Evolutionary conservation across 164 flowering plant genomes (phyloP).

Genomic region (Aristolochia contorta): DNA sequence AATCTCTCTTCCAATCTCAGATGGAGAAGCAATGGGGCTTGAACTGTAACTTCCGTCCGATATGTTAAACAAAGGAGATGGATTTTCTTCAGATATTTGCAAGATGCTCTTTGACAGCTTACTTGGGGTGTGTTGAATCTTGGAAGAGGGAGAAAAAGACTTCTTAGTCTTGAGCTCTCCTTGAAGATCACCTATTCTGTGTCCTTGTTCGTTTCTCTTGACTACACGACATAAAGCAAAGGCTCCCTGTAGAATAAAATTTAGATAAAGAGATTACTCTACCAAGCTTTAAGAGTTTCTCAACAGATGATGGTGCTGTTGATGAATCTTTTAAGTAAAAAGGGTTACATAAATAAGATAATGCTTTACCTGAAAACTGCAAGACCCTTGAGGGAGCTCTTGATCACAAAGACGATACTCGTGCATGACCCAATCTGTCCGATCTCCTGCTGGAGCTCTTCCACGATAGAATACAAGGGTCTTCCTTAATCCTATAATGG

Average conservation of each 20-base stretch:
- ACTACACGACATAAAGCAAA: slow-evolving; percentile 77
- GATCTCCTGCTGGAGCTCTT: slow-evolving; percentile 75
- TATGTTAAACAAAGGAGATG: slow-evolving; percentile 22
- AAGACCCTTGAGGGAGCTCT: slow-evolving; percentile 31
- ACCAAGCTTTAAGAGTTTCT: too few species aligned
- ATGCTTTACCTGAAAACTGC: slow-evolving; percentile 34
- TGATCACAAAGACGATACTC: slow-evolving; percentile 86
- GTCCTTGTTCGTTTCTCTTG: slow-evolving; percentile 43
- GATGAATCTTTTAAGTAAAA: too few species aligned
- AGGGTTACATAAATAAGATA: not conserved
- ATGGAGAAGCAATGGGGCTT: slow-evolving; percentile 45
- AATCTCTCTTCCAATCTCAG: slow-evolving; percentile 14
- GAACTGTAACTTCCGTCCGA: slow-evolving; percentile 33
- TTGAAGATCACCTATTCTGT: slow-evolving; percentile 22
- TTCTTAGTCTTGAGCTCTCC: slow-evolving; percentile 34
- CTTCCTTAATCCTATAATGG: slow-evolving; percentile 56
- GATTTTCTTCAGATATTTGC: slow-evolving; percentile 16
- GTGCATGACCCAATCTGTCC: slow-evolving; percentile 92
- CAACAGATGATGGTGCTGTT: too few species aligned
- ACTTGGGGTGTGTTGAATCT: slow-evolving; percentile 15
- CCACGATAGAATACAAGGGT: slow-evolving; percentile 85
- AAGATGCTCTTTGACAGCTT: slow-evolving; percentile 24
- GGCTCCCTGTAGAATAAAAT: slow-evolving; percentile 39
- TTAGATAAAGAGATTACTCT: too few species aligned
- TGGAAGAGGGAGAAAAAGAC: slow-evolving; percentile 20